Evolutionary conservation across 371 early-diverging fungal genomes (phyloP), one percentile per base, ranked within the genome.

Genomic region (Haplosporangium sp.): DNA sequence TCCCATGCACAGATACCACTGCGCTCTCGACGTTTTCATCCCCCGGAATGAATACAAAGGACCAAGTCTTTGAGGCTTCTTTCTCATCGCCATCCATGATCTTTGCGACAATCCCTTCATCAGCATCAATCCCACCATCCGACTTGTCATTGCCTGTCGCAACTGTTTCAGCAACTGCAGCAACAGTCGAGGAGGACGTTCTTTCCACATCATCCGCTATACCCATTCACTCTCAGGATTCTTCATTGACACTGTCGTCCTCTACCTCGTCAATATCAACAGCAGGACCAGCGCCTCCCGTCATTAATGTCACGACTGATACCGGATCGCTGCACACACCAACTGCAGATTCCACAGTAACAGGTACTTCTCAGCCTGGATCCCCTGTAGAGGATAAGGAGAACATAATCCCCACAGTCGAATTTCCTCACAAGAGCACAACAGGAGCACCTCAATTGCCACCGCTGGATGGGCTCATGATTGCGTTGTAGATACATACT

Each of bases 381-480:
- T 23, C 50, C 10, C 36, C 42, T 21, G 23, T 53, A 20, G 36
- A 37, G n/a, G n/a, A 48, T 7, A 38, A 43, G 11, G 36, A 46
- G 9, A 9, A 61, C 16, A 41, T 20, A 41, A 11, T 20, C 23
- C 51, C 40, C 29, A 59, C 42, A n/a, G 12, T 53, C 11, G 65
- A 64, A 10, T 38, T 59, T 20, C 36, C 54, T 16, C 63, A 45
- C 47, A 62, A 62, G 62, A 53, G 20, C 12, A 40, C 52, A 4
- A 46, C 73, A 2, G 73, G 52, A 36, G 62, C 69, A 18, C 65
- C 75, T 18, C 69, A 69, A 36, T 58, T 62, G 40, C 75, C 65
- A 16, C 64, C 75, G 36, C 57, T 74, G 52, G 75, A 74, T 42
- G 75, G 69, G 5, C 65, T 74, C 29, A 69, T 74, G 69, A 74